Evolutionary conservation across 1,139 yeast genomes (phyloP).

Genomic region (Yamadazyma jaroonii): DNA sequence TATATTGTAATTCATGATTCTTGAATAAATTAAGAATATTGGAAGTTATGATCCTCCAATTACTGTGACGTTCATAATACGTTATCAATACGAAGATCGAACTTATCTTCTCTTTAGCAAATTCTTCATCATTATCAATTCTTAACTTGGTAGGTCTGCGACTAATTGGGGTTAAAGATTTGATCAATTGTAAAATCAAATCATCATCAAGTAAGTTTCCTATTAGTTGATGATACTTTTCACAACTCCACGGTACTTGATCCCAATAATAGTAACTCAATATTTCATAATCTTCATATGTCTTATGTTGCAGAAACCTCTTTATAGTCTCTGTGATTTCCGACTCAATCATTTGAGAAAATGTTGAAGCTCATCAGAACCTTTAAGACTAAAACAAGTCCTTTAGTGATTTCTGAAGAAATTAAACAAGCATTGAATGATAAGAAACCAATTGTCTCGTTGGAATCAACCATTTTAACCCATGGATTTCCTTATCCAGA

Average conservation of each 20-base stretch:
- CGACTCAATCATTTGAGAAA: neutral
- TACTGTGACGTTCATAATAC: slow-evolving; percentile 14
- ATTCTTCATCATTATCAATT: slow-evolving; percentile 8
- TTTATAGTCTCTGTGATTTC: neutral
- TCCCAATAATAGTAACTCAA: slow-evolving; percentile 3
- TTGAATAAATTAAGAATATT: slow-evolving; percentile 50
- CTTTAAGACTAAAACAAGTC: slow-evolving; percentile 3
- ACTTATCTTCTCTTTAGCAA: slow-evolving; percentile 7
- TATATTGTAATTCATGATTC: slow-evolving; percentile 44
- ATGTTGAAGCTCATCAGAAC: slow-evolving; percentile 1
- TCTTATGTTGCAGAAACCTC: neutral
- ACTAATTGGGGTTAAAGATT: neutral
- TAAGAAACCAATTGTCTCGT: slow-evolving; percentile 66
- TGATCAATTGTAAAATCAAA: slow-evolving; percentile 4
- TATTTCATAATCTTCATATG: neutral
- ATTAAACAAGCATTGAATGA: slow-evolving; percentile 57
- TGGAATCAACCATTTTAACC: slow-evolving; percentile 85
- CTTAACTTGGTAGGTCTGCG: slow-evolving; percentile 17
- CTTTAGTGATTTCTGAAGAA: slow-evolving; percentile 50
- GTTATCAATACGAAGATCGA: slow-evolving; percentile 29
- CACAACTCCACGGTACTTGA: slow-evolving; percentile 4
- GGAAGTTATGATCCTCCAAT: slow-evolving; percentile 50
- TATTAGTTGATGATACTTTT: neutral
- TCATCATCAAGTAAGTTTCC: neutral
- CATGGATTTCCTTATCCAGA: slow-evolving; percentile 88